phyloP scores from a whole-genome alignment of 2,329 filamentous ascomycete species.

The Fusarium foetens region DNA sequence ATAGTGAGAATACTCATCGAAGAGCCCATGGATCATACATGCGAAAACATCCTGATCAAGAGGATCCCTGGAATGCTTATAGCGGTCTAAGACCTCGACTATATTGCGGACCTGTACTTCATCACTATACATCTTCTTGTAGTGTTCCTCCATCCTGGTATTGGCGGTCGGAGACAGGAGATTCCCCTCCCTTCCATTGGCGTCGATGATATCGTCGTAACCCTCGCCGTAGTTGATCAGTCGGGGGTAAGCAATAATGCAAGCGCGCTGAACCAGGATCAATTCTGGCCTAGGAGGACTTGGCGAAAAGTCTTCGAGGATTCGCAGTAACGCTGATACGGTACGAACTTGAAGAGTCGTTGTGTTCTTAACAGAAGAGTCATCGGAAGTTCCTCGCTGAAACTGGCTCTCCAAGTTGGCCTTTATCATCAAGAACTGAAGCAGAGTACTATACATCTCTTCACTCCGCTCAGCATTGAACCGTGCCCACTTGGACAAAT shows the following conservation, averaged over 20 bases:
- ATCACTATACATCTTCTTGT: slow-evolving; percentile 96
- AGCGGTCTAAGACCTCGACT: slow-evolving; percentile 82
- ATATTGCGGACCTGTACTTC: slow-evolving; percentile 88
- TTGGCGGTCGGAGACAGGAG: slow-evolving; percentile 81
- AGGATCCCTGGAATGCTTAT: slow-evolving; percentile 87
- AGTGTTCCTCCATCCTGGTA: slow-evolving; percentile 94
- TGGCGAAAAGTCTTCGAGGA: slow-evolving; percentile 77
- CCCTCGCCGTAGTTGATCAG: slow-evolving; percentile 97
- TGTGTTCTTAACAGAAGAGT: slow-evolving; percentile 66
- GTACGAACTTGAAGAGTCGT: slow-evolving; percentile 86
- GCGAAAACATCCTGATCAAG: slow-evolving; percentile 94
- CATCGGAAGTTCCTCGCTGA: slow-evolving; percentile 73
- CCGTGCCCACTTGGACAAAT: slow-evolving; percentile 83
- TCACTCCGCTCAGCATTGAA: slow-evolving; percentile 73
- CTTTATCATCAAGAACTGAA: slow-evolving; percentile 86
- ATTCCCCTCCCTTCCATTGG: slow-evolving; percentile 84
- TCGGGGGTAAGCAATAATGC: slow-evolving; percentile 91
- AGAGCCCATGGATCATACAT: slow-evolving; percentile 97
- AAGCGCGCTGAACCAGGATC: slow-evolving; percentile 83
- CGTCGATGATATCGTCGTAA: slow-evolving; percentile 89
- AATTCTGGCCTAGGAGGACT: slow-evolving; percentile 72
- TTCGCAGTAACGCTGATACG: slow-evolving; percentile 80
- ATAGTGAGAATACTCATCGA: slow-evolving; percentile 97
- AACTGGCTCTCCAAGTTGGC: slow-evolving; percentile 80
- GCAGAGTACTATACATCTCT: slow-evolving; percentile 76